A percentile compares a stretch with the other conserved stretches of the same genome.
Conservation (phyloP, 352 stramenopile species). For the Phytophthora uliginosa region DNA sequence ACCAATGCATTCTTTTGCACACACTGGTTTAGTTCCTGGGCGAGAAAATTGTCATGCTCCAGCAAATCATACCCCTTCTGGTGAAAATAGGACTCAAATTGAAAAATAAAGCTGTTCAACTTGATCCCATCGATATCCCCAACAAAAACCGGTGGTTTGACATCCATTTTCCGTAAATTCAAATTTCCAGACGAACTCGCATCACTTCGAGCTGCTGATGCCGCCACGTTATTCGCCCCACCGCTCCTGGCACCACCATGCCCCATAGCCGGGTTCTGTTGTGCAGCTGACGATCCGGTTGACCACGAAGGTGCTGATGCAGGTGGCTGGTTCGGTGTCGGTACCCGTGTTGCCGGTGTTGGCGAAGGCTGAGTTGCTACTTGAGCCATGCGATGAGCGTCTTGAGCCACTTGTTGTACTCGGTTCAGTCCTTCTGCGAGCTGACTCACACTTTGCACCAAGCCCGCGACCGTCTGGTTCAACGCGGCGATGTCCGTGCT, state of each 20-base stretch:
- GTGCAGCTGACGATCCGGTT: no score
- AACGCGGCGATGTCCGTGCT: not conserved
- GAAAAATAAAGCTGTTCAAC: not conserved
- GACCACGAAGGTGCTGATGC: no score
- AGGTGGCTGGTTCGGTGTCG: no score
- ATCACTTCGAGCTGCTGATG: no score
- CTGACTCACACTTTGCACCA: not conserved
- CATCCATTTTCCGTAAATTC: not conserved
- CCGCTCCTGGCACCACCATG: no score
- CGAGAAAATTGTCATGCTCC: not conserved
- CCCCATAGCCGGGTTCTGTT: no score
- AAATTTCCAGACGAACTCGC: no score
- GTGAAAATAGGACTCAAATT: conserved; percentile 5
- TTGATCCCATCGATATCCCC: conserved; percentile 2
- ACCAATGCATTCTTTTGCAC: conserved; percentile 9
- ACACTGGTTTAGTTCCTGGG: not conserved
- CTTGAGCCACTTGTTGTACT: not conserved
- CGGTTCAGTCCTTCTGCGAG: not conserved
- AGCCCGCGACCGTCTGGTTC: not conserved
- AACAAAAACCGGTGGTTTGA: not conserved
- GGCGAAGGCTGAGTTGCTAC: not conserved
- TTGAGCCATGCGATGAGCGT: not conserved
- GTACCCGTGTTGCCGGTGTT: no score
- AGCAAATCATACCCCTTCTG: not conserved
- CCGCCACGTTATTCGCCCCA: no score